Conservation (phyloP, 179 eudicot genomes). For the Silene vulgaris region DNA sequence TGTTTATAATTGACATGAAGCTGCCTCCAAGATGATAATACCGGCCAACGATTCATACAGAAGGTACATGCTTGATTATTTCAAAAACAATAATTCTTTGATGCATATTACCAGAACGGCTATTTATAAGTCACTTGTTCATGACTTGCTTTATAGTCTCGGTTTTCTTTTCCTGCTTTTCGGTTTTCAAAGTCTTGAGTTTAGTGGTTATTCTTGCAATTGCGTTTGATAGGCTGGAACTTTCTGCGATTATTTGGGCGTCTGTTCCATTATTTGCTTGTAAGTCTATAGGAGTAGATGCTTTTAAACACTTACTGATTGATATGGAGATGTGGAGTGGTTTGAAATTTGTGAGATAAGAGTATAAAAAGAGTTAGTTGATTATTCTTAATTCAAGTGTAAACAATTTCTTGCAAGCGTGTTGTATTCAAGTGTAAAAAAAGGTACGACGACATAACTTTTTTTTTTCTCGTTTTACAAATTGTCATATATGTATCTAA, state of each 20-base stretch:
- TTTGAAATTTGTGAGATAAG: neutral
- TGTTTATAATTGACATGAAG: conserved; percentile 12
- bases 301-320: neutral
- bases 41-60: neutral
- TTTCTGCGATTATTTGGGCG: conserved; percentile 10
- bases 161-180: conserved; percentile 8
- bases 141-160: neutral
- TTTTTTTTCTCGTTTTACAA: neutral
- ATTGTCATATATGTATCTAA: no score
- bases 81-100: neutral
- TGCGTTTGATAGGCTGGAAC: conserved; percentile 9
- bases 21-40: neutral
- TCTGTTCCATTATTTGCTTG: conserved; percentile 15
- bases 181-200: neutral
- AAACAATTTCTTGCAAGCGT: neutral
- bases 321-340: conserved; percentile 13
- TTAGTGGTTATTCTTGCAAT: conserved; percentile 10
- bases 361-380: neutral
- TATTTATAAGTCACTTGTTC: conserved; percentile 8
- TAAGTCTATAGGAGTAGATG: conserved; percentile 6
- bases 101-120: neutral
- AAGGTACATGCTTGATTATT: neutral
- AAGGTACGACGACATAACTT: no score
- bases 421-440: neutral
- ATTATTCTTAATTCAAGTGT: neutral